Base-by-base conservation (phyloP, 441 rosid species). In the Bruguiera hainesii region DNA sequence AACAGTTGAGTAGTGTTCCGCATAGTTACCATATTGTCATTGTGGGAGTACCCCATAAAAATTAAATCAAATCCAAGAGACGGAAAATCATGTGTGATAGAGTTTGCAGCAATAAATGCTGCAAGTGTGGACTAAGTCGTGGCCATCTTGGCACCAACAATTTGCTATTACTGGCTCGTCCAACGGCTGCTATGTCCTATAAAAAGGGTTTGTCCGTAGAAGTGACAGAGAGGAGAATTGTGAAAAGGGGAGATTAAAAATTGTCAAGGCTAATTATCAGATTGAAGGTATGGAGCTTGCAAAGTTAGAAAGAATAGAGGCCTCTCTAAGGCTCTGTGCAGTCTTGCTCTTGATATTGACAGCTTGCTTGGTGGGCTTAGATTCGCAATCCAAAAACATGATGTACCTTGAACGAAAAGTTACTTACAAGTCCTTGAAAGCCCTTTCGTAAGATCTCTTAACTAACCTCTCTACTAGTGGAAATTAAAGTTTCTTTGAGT, bases 391-490 rank as follows among this genome's bases (percentile, higher is more conserved):
- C 46, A 73, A 81, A 78, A 9, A 33, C 7, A 50, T 89, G 29
- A 65, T 75, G 21, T 72, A 37, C 72, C 30, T 76, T 6, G 64
- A 69, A 23, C 80, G 70, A 74, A 74, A 39, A 64, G 84, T 74
- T 71, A 81, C 81, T 55, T 87, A 66, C 86, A 85, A 66, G 70
- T 70, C 77, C 42, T 72, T 87, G 71, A n/a, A 64, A 23, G 78
- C 83, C 62, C 76, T 88, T 19, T 7, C 31, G 94, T 88, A 81
- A 67, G 83, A 61, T 15, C 37, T 29, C 30, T 1, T 31, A 23
- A 19, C n/a, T 8, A 0, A 23, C 37, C 23, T n/a, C 26, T 23
- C 25, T 9, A 52, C 8, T 25, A 13, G 11, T 60, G n/a, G 8
- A 37, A 2, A 13, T 51, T 31, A 53, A 53, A 53, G 13, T 53